Conservation (phyloP, 768 basidiomycete species). For the Russula virescens region DNA sequence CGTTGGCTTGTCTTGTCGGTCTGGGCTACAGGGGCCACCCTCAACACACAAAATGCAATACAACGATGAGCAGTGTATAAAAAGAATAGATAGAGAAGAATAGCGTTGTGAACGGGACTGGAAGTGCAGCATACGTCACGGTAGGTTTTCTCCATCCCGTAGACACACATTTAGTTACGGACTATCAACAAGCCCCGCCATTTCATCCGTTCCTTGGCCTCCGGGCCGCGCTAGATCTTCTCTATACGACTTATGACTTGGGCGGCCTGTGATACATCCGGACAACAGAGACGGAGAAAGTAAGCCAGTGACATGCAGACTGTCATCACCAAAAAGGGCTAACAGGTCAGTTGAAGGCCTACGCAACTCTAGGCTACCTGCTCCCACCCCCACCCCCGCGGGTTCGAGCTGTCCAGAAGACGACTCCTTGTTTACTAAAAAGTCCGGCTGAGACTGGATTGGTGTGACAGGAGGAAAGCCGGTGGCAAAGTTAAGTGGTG, state of each 20-base stretch:
- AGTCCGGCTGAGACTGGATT: background rate
- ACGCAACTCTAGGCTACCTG: background rate
- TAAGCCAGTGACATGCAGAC: constrained; percentile 5
- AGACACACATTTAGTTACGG: background rate
- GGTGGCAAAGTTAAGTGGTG: background rate
- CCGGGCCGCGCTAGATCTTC: background rate
- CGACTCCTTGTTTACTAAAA: background rate
- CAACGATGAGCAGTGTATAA: background rate
- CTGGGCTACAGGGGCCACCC: background rate
- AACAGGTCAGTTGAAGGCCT: constrained; percentile 15
- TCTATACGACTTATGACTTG: background rate
- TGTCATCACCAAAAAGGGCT: constrained; percentile 16
- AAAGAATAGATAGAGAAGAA: background rate
- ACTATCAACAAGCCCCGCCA: background rate
- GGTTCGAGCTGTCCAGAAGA: constrained; percentile 1
- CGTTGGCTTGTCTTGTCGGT: too few relatives aligned
- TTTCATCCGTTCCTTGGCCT: background rate
- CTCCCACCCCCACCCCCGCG: background rate
- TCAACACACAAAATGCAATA: background rate
- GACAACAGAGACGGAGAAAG: background rate
- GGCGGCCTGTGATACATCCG: background rate
- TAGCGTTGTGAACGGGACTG: background rate
- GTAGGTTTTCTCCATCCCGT: background rate
- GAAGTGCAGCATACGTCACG: background rate
- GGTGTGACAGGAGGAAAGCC: background rate